These are phyloP conservation scores for Penicillium malachiteum DNA, from an alignment of 495 filamentous ascomycete species.

Conservation along the genomic window DNA sequence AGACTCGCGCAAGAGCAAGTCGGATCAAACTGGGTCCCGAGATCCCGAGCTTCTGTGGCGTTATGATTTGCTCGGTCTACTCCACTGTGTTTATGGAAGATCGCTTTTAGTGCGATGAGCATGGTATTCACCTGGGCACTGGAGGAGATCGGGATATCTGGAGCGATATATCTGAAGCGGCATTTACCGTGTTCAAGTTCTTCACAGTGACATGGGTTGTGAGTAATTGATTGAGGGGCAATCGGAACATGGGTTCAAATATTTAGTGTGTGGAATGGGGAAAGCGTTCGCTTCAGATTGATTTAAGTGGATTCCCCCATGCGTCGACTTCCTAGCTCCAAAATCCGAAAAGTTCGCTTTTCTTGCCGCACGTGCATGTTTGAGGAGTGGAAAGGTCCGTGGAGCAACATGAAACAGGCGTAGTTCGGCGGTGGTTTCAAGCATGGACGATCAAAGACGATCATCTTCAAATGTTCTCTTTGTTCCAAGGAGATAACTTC, in stretches of 20 bases:
- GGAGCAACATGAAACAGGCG: constrained; percentile 22
- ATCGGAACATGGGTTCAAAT: too few relatives aligned
- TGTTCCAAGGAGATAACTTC: too few relatives aligned
- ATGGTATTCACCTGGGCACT: too few relatives aligned
- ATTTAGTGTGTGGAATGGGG: neutral
- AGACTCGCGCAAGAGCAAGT: neutral
- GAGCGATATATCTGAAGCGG: neutral
- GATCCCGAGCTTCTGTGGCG: neutral
- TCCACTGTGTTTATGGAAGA: constrained; percentile 1
- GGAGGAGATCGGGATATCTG: constrained; percentile 1
- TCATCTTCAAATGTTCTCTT: neutral
- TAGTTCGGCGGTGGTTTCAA: constrained; percentile 24
- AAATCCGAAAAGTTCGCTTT: too few relatives aligned
- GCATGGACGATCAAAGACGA: constrained; percentile 13
- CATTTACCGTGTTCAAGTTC: too few relatives aligned
- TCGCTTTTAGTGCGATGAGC: constrained; percentile 1
- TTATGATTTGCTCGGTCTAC: neutral
- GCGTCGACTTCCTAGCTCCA: too few relatives aligned
- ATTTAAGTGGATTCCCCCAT: neutral
- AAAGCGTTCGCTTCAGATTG: neutral
- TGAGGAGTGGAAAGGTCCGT: neutral
- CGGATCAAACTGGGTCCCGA: neutral
- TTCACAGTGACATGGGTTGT: neutral
- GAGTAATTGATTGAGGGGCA: neutral
- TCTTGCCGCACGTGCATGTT: too few relatives aligned